phyloP scores from a whole-genome alignment of 257 asterid species.

The Orobanche coerulescens region DNA sequence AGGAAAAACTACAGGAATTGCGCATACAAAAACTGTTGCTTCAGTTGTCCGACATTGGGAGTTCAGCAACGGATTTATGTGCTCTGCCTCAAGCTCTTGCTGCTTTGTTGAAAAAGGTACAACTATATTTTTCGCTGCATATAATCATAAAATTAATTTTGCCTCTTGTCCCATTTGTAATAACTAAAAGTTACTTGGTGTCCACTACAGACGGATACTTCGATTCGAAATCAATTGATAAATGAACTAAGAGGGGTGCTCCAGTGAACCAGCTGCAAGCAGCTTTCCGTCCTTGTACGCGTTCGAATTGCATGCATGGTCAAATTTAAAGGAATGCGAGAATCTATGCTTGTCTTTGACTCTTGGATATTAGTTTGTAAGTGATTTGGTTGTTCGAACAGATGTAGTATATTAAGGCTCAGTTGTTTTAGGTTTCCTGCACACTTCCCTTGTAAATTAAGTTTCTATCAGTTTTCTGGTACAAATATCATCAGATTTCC shows the following conservation, averaged over 20 bases:
- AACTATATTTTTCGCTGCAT: background rate
- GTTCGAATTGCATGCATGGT: too few relatives aligned
- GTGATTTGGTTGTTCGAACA: too few relatives aligned
- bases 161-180: background rate
- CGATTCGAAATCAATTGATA: slow-evolving; percentile 47
- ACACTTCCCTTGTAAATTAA: too few relatives aligned
- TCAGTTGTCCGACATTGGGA: slow-evolving; percentile 59
- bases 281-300: too few relatives aligned
- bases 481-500: too few relatives aligned
- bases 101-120: slow-evolving; percentile 68
- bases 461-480: too few relatives aligned
- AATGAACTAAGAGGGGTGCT: slow-evolving; percentile 52
- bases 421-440: too few relatives aligned
- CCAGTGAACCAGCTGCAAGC: too few relatives aligned
- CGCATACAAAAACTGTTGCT: slow-evolving; percentile 50
- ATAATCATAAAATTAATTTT: background rate
- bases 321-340: too few relatives aligned
- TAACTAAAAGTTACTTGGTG: background rate
- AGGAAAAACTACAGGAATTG: slow-evolving; percentile 55
- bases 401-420: too few relatives aligned
- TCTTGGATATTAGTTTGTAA: too few relatives aligned
- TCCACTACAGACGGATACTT: slow-evolving; percentile 64
- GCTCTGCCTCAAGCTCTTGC: slow-evolving; percentile 80
- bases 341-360: too few relatives aligned
- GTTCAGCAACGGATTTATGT: slow-evolving; percentile 56